These are phyloP conservation scores for Huiozyma naganishii DNA, from an alignment of 805 yeast genomes.

Conservation along the genomic window DNA sequence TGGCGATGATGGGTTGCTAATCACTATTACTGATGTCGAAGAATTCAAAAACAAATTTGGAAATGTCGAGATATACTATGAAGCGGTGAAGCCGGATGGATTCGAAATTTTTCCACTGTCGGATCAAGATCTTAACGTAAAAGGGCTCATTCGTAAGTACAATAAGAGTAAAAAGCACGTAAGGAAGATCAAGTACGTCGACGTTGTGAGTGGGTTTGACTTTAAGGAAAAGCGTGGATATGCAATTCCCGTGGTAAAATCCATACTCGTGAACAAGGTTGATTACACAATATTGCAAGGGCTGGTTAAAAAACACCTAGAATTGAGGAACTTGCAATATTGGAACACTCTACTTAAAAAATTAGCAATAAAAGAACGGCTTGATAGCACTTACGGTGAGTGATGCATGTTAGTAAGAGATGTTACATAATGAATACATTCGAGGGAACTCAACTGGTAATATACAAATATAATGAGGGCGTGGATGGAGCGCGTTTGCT, in stretches of 20 bases:
- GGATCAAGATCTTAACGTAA: not conserved
- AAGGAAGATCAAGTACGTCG: conserved; percentile 8
- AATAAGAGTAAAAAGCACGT: conserved; percentile 5
- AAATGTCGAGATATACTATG: conserved; percentile 15
- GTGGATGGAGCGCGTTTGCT: not conserved
- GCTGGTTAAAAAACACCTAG: conserved; percentile 2
- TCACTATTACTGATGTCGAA: conserved; percentile 7
- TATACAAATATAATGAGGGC: not conserved
- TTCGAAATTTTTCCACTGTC: conserved; percentile 7
- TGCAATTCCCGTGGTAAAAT: conserved; percentile 15
- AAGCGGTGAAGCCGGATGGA: conserved; percentile 12
- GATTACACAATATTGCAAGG: conserved; percentile 6
- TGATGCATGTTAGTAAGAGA: not conserved
- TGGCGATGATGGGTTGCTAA: conserved; percentile 3
- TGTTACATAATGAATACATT: not conserved
- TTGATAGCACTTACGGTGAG: conserved; percentile 5
- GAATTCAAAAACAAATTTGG: conserved; percentile 14
- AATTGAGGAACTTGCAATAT: conserved; percentile 3
- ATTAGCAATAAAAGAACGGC: conserved; percentile 4
- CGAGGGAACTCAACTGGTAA: not conserved
- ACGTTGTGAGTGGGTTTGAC: conserved; percentile 22
- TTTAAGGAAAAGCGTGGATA: conserved; percentile 18
- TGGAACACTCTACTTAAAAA: conserved; percentile 12
- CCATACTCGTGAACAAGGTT: conserved; percentile 8
- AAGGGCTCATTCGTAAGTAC: conserved; percentile 4